Evolutionary conservation across 2,329 filamentous ascomycete species (phyloP).

Genomic region (Botryotinia globosa): DNA sequence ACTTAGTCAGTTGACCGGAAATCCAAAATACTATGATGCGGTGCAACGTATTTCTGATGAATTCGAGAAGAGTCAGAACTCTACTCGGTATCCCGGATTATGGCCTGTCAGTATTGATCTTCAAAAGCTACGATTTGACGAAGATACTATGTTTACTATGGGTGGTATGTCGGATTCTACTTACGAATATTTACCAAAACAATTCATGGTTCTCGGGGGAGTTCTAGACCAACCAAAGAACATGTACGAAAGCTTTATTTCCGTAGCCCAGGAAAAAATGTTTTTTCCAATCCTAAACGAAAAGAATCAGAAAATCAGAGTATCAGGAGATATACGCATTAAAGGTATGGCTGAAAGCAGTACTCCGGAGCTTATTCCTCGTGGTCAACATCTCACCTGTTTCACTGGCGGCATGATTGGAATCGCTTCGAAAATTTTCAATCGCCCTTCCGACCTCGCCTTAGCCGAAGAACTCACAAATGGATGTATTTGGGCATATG

Average conservation of each 20-base stretch:
- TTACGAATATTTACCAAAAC: constrained; percentile 64
- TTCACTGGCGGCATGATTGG: constrained; percentile 71
- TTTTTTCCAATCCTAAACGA: constrained; percentile 48
- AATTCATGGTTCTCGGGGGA: constrained; percentile 36
- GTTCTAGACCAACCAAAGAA: constrained; percentile 25
- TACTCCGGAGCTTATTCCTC: constrained; percentile 44
- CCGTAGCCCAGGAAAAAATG: constrained; percentile 46
- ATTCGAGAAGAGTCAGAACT: constrained; percentile 54
- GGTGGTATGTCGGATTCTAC: constrained; percentile 57
- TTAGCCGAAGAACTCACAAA: constrained; percentile 57
- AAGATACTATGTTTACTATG: constrained; percentile 53
- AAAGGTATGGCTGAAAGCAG: constrained; percentile 40
- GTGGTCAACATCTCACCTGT: constrained; percentile 65
- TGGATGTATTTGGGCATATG: constrained; percentile 63
- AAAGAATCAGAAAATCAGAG: constrained; percentile 42
- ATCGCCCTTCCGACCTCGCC: constrained; percentile 51
- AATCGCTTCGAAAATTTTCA: constrained; percentile 62
- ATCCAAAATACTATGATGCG: constrained; percentile 61
- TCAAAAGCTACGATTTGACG: constrained; percentile 47
- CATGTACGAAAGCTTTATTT: constrained; percentile 48
- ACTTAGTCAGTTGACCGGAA: constrained; percentile 59
- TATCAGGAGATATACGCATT: constrained; percentile 47
- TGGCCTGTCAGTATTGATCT: constrained; percentile 57
- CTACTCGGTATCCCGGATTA: constrained; percentile 59
- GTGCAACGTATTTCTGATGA: constrained; percentile 56